phyloP scores from a whole-genome alignment of 2,329 filamentous ascomycete species.

The Rhinocladiella mackenziei region DNA sequence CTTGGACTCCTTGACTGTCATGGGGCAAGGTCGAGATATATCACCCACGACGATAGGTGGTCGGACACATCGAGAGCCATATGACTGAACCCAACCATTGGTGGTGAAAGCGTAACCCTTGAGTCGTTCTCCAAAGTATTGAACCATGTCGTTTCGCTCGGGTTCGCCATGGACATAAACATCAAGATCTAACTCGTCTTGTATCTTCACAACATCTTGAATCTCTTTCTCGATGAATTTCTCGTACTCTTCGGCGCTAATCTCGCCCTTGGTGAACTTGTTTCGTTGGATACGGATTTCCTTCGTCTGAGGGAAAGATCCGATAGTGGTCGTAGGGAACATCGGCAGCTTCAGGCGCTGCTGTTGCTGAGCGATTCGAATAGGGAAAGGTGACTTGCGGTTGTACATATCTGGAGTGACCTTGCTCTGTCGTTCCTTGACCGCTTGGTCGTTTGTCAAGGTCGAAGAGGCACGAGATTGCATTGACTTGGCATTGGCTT shows the following conservation, averaged over 20 bases:
- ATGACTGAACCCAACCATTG: constrained; percentile 97
- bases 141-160: constrained; percentile 99
- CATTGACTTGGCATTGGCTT: constrained; percentile 94
- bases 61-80: constrained; percentile 96
- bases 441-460: constrained; percentile 93
- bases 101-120: constrained; percentile 98
- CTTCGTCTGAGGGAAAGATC: constrained; percentile 98
- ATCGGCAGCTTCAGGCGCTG: constrained; percentile 87
- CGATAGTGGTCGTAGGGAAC: constrained; percentile 99
- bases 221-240: constrained; percentile 99
- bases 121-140: constrained; percentile 98
- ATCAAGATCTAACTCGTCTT: constrained; percentile 95
- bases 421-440: constrained; percentile 93
- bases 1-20: constrained; percentile 99
- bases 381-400: constrained; percentile 84
- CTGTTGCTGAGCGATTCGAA: constrained; percentile 82
- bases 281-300: constrained; percentile 95
- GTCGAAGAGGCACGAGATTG: constrained; percentile 85
- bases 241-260: constrained; percentile 88
- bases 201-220: constrained; percentile 86
- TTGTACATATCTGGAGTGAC: constrained; percentile 82
- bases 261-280: constrained; percentile 99
- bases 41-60: constrained; percentile 98
- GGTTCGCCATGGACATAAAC: constrained; percentile 98
- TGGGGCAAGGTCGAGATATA: constrained; percentile 91